Evolutionary conservation across 345 rosid genomes (phyloP).

Genomic region (Syzygium oleosum): DNA sequence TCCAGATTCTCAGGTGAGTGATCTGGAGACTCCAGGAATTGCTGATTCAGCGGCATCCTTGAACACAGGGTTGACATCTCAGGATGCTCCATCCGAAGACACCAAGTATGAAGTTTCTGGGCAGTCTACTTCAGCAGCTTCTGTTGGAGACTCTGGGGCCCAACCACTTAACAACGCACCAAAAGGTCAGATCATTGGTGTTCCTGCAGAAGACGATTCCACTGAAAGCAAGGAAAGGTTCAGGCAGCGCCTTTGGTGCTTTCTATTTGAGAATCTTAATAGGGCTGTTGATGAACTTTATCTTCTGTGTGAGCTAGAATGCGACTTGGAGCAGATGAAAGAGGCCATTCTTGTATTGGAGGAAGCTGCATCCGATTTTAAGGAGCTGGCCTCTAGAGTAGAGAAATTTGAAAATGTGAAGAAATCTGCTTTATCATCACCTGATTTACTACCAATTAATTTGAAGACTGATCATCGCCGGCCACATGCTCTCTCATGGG

Average conservation of each 20-base stretch:
- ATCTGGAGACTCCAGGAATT: slow-evolving; percentile 12
- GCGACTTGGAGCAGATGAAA: slow-evolving; percentile 68
- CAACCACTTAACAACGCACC: background rate
- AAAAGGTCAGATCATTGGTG: slow-evolving; percentile 17
- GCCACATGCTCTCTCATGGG: slow-evolving; percentile 88
- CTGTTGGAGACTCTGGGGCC: slow-evolving; percentile 6
- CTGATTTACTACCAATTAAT: slow-evolving; percentile 31
- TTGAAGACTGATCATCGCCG: slow-evolving; percentile 62
- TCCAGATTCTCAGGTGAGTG: slow-evolving; percentile 6
- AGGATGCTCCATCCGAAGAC: slow-evolving; percentile 15
- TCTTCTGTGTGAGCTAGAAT: slow-evolving; percentile 71
- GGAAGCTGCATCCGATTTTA: slow-evolving; percentile 69
- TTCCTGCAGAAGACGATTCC: slow-evolving; percentile 32
- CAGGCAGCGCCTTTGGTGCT: slow-evolving; percentile 75
- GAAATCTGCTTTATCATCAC: slow-evolving; percentile 29
- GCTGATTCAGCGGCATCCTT: slow-evolving; percentile 6
- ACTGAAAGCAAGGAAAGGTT: slow-evolving; percentile 76
- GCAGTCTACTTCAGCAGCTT: slow-evolving; percentile 2
- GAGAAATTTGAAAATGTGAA: slow-evolving; percentile 57
- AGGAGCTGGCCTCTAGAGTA: slow-evolving; percentile 46
- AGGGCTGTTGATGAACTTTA: slow-evolving; percentile 79
- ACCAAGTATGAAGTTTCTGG: slow-evolving; percentile 14
- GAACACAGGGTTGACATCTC: slow-evolving; percentile 2
- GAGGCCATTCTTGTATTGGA: slow-evolving; percentile 75
- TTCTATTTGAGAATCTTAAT: slow-evolving; percentile 73